A percentile compares a stretch with the other conserved stretches of the same genome.
phyloP scores from a whole-genome alignment of 768 basidiomycete genomes.

The Myochromella boudieri region DNA sequence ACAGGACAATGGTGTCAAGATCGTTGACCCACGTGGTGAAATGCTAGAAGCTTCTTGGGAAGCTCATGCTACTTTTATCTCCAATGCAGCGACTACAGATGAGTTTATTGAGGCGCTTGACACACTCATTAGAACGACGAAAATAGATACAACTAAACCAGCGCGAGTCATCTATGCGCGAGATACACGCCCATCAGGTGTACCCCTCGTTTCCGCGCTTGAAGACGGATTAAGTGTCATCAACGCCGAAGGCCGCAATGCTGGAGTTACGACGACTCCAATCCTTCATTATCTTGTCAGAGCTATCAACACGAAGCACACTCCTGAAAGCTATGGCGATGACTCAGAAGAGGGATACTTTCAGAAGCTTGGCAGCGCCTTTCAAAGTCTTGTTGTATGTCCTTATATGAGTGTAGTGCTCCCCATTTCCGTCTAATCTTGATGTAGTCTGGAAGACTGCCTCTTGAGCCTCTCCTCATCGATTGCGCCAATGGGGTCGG shows the following conservation, averaged over 20 bases:
- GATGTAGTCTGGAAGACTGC: constrained; percentile 56
- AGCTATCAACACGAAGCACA: constrained; percentile 84
- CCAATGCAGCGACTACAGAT: constrained; percentile 77
- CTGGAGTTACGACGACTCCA: constrained; percentile 90
- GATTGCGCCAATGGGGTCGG: constrained; percentile 99
- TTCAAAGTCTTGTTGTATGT: constrained; percentile 84
- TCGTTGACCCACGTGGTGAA: constrained; percentile 95
- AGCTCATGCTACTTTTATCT: constrained; percentile 76
- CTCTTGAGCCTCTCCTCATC: constrained; percentile 64
- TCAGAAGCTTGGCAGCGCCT: constrained; percentile 76
- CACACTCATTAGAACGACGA: constrained; percentile 55
- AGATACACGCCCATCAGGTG: constrained; percentile 91
- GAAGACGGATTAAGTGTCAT: constrained; percentile 81
- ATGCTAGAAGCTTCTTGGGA: constrained; percentile 98
- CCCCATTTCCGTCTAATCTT: constrained; percentile 8
- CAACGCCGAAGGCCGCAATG: constrained; percentile 65
- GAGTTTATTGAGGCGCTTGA: constrained; percentile 70
- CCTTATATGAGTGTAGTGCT: neutral
- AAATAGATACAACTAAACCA: constrained; percentile 79
- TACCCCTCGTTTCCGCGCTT: constrained; percentile 70
- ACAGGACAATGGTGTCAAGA: constrained; percentile 98
- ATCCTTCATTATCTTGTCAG: constrained; percentile 94
- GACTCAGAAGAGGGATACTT: constrained; percentile 85
- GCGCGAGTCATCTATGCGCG: constrained; percentile 86
- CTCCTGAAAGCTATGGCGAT: constrained; percentile 74